Base-by-base conservation (phyloP, 768 basidiomycete species). In the Psilocybe cyanescens region DNA sequence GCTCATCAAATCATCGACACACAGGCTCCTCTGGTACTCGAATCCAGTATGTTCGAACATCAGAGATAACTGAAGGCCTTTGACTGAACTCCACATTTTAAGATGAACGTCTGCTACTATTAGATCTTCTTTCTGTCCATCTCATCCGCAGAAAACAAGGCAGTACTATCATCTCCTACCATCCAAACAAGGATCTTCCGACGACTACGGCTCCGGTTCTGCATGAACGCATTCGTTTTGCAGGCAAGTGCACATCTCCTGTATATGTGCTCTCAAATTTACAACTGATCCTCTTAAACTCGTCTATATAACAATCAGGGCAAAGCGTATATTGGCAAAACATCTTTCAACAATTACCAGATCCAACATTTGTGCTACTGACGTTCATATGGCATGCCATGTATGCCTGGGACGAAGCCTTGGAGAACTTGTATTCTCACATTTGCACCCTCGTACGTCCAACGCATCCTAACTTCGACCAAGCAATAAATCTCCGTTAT, bases 361-460 rank as follows among this genome's bases (percentile, higher is more conserved):
- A 87, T 59, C 84, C 85, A 1, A 86, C 86, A 0, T 85, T 86
- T 59, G 63, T 86, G 0, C 71, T 87, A 19, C 70, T 88, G 8
- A 75, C 80, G 4, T 80, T 81, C 41, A 70, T 87, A 17, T 87
- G 86, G 86, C 83, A 87, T 57, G 80, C 85, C 1, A 60, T 87
- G 49, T 88, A 87, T 63, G 81, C 83, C 0, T 88, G 85, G 85
- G 86, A 88, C 57, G 80, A 87, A 66, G 78, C 85, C 0, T 68
- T 88, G 8, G 86, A 86, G 62, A 70, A 75, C 35, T 70, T 88
- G 5, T 86, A 86, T 59, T 63, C 68, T 0, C 81, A 86, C 67
- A 79, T 87, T 28, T 81, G 76, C 65, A 67, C 63, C 39, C 72
- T 86, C 28, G 86, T 86, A 60, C 55, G 80, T 50, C 9, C 17